Percentiles rank a stretch among this genome's conserved stretches.
Conservation (phyloP, 2,329 filamentous ascomycete species). For the Phaeosphaeria sp. region DNA sequence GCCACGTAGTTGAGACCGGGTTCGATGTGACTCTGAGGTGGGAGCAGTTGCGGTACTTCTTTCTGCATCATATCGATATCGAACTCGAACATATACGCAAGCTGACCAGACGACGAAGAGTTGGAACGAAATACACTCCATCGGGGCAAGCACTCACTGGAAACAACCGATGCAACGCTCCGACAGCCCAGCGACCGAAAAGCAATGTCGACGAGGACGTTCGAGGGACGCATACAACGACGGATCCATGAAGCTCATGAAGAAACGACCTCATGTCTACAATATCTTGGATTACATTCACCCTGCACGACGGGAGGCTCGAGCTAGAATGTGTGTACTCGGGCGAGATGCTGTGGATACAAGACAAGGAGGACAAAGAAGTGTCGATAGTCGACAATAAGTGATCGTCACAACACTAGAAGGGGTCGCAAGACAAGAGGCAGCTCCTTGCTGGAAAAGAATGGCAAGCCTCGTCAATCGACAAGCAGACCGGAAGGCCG, state of each 20-base stretch:
- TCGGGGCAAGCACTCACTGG: not conserved
- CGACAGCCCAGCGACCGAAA: not conserved
- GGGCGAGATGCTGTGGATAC: not conserved
- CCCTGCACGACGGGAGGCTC: not conserved
- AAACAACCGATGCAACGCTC: not conserved
- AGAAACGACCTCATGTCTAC: not conserved
- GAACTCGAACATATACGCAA: not conserved
- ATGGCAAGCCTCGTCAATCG: not conserved
- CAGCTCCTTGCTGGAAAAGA: not conserved
- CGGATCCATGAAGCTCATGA: not conserved
- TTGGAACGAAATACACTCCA: not conserved
- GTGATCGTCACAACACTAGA: not conserved
- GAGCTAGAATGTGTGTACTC: not conserved
- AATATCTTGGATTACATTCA: not conserved
- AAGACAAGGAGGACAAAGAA: not conserved
- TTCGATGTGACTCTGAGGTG: slow-evolving; percentile 19
- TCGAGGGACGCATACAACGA: not conserved
- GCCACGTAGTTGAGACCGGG: slow-evolving; percentile 46
- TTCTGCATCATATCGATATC: not conserved
- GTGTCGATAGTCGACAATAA: not conserved
- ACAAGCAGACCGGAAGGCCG: slow-evolving; percentile 4
- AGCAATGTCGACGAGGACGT: not conserved
- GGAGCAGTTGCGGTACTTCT: not conserved
- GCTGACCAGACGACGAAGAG: not conserved
- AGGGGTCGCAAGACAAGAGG: not conserved